Conservation (phyloP, 2,329 filamentous ascomycete species). For the Cladosporium sp. region DNA sequence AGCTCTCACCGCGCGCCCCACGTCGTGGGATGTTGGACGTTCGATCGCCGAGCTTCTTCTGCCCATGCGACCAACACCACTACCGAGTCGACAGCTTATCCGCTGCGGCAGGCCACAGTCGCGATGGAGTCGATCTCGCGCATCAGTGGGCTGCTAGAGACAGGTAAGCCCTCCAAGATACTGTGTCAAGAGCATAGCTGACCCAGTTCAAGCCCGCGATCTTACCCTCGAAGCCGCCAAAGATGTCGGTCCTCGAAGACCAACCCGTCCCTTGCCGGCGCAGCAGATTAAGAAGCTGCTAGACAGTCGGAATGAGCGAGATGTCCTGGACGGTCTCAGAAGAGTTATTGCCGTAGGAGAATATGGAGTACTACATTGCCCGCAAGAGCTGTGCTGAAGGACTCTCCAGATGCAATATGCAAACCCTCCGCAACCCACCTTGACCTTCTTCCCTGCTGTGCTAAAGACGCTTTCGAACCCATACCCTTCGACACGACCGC, state of each 20-base stretch:
- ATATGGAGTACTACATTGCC: background rate
- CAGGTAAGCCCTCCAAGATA: conserved; percentile 56
- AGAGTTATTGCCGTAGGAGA: conserved; percentile 74
- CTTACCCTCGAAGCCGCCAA: conserved; percentile 95
- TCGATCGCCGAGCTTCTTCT: conserved; percentile 4
- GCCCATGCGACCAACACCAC: background rate
- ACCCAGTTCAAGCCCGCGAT: conserved; percentile 69
- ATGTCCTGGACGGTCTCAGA: conserved; percentile 86
- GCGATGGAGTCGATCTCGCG: conserved; percentile 92
- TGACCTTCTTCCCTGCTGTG: conserved; percentile 93
- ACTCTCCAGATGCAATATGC: conserved; percentile 83
- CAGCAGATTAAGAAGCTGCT: conserved; percentile 89
- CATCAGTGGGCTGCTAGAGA: conserved; percentile 91
- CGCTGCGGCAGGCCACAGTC: conserved; percentile 10
- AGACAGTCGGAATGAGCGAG: conserved; percentile 87
- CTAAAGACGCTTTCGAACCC: conserved; percentile 97
- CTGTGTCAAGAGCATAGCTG: conserved; percentile 40
- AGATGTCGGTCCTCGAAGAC: conserved; percentile 64
- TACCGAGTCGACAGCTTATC: background rate
- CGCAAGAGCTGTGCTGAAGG: conserved; percentile 7
- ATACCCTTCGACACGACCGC: conserved; percentile 92
- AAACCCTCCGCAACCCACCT: conserved; percentile 78
- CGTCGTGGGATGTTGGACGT: background rate
- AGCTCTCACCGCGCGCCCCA: background rate
- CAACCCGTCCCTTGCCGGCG: conserved; percentile 65